These are phyloP conservation scores for Rhizopogon vesiculosus DNA, from an alignment of 768 basidiomycete genomes.

Conservation along the genomic window DNA sequence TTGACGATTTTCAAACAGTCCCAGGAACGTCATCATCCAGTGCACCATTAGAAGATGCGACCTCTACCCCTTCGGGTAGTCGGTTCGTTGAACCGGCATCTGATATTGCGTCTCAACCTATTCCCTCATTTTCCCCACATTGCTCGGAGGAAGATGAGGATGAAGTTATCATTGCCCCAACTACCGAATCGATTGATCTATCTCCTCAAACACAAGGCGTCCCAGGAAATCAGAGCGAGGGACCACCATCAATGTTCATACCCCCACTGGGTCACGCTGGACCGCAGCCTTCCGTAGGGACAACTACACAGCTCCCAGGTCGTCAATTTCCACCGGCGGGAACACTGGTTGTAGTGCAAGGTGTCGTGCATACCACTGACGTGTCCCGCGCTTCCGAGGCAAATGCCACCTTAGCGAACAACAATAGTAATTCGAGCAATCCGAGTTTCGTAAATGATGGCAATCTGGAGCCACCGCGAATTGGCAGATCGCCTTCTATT, in stretches of 20 bases:
- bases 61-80: constrained; percentile 1
- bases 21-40: background rate
- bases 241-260: constrained; percentile 7
- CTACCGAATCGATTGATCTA: constrained; percentile 4
- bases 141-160: constrained; percentile 10
- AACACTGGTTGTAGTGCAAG: constrained; percentile 79
- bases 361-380: constrained; percentile 77
- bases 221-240: constrained; percentile 9
- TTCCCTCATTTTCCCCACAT: background rate
- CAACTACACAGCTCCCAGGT: constrained; percentile 13
- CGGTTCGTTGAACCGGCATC: constrained; percentile 11
- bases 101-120: background rate
- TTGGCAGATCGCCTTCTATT: constrained; percentile 1
- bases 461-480: constrained; percentile 4
- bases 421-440: constrained; percentile 8
- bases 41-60: background rate
- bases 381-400: constrained; percentile 35
- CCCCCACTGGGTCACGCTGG: constrained; percentile 4
- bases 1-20: background rate
- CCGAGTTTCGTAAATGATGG: constrained; percentile 2
- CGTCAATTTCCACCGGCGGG: constrained; percentile 68
- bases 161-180: constrained; percentile 18
- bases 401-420: constrained; percentile 7
- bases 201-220: constrained; percentile 4
- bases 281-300: constrained; percentile 14